Base-by-base conservation (phyloP, 352 stramenopile genomes). In the Pythium sp. region DNA sequence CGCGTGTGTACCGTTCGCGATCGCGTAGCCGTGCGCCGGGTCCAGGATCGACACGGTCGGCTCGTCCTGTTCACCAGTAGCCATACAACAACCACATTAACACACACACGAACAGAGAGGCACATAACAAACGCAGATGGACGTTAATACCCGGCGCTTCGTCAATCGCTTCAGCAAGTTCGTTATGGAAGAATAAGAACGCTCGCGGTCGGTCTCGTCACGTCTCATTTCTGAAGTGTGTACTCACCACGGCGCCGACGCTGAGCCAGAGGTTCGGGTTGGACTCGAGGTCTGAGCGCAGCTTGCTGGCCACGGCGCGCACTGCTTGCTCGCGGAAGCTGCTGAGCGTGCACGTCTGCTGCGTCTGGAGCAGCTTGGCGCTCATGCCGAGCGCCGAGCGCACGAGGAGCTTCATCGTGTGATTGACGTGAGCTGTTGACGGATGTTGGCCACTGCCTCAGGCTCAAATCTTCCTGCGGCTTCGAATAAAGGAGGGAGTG, bases 241-340 rank as follows among this genome's bases (percentile, higher is more conserved):
- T 32, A 82, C 84, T 63, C 68, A 95, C 87, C 75, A 95, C 84
- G 30, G 83, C 86, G 38, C 78, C 77, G 26, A 78, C 86, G 63
- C 87, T 87, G 55, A 95, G 84, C 87, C 87, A 95, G 38, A 95
- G 71, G 65, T 91, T 91, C 55, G 83, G 76, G 72, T 93, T 95
- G 30, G 77, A 80, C 76, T 93, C 86, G n/a, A 95, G 74, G 65
- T 91, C 79, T 7, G 75, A 69, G 57, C 78, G 80, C 54, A 93
- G 72, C 70, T 90, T 88, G 61, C 70, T 75, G 32, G 81, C 72
- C 71, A 89, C 75, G 28, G 79, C 78, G 54, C 82, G 85, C 58
- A 93, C 72, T 2, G 82, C 82, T 62, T 79, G 80, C 20, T 93
- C 85, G 14, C 82, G 75, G 51, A 93, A 68, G 47, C 80, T 83